Percentiles rank a stretch among this genome's conserved stretches.
phyloP scores from a whole-genome alignment of 1,284 basidiomycete genomes.

The Leccinum insolens region DNA sequence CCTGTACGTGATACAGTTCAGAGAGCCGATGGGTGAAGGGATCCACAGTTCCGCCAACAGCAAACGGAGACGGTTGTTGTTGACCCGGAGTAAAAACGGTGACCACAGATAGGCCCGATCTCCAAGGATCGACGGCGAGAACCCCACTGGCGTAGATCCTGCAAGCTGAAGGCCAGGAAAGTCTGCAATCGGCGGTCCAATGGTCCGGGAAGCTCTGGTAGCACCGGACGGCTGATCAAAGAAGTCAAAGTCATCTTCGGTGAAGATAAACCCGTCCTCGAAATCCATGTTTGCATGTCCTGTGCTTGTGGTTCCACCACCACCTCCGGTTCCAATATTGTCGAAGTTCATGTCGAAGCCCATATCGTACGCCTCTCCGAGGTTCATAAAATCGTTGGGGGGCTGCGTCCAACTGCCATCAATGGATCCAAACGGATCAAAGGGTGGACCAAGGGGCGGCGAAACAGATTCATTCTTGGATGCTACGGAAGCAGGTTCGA shows the following conservation, averaged over 20 bases:
- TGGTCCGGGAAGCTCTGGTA: slow-evolving; percentile 18
- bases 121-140: slow-evolving; percentile 36
- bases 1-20: slow-evolving; percentile 25
- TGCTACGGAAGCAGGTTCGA: slow-evolving; percentile 11
- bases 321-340: slow-evolving; percentile 34
- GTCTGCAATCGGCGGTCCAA: slow-evolving; percentile 17
- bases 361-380: slow-evolving; percentile 48
- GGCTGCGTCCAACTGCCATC: slow-evolving; percentile 47
- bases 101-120: slow-evolving; percentile 34
- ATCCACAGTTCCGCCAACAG: slow-evolving; percentile 27
- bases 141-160: slow-evolving; percentile 31
- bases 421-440: slow-evolving; percentile 43
- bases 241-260: slow-evolving; percentile 80
- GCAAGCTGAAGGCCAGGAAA: slow-evolving; percentile 29
- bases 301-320: slow-evolving; percentile 32
- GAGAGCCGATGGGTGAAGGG: slow-evolving; percentile 35
- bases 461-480: slow-evolving; percentile 21
- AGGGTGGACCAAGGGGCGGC: slow-evolving; percentile 24
- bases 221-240: slow-evolving; percentile 57
- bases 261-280: slow-evolving; percentile 73
- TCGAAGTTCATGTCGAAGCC: slow-evolving; percentile 51
- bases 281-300: slow-evolving; percentile 47
- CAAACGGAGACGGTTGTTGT: slow-evolving; percentile 35
- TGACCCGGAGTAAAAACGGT: slow-evolving; percentile 27
- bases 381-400: slow-evolving; percentile 43